These are phyloP conservation scores for Diutina pseudorugosa DNA, from an alignment of 1,139 yeast species.

Conservation along the genomic window DNA sequence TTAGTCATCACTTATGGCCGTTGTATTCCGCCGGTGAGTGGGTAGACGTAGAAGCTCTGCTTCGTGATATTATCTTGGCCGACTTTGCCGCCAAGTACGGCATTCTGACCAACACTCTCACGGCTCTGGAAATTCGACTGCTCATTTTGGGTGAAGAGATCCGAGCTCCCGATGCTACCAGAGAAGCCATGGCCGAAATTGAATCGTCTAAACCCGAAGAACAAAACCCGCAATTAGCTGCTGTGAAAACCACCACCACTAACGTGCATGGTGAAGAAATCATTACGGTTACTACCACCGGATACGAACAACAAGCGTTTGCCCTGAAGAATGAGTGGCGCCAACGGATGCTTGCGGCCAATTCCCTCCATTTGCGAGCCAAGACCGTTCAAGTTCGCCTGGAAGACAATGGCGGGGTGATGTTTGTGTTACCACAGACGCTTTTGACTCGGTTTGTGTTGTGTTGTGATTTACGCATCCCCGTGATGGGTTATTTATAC, in stretches of 20 bases:
- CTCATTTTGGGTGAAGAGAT: conserved; percentile 91
- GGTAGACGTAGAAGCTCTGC: conserved; percentile 77
- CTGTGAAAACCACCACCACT: conserved; percentile 72
- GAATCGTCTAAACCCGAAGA: conserved; percentile 33
- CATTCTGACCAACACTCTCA: conserved; percentile 75
- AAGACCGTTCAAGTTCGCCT: conserved; percentile 51
- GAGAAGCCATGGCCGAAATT: conserved; percentile 68
- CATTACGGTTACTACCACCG: conserved; percentile 83
- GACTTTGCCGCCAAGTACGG: conserved; percentile 82
- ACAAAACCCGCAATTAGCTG: conserved; percentile 43
- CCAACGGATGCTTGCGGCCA: conserved; percentile 68
- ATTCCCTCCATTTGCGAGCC: conserved; percentile 60
- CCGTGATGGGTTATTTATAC: conserved; percentile 70
- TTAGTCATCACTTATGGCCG: conserved; percentile 85
- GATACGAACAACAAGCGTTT: conserved; percentile 77
- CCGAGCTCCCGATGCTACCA: conserved; percentile 73
- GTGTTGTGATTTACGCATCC: conserved; percentile 71
- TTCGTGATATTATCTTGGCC: conserved; percentile 75
- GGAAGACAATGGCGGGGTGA: conserved; percentile 28
- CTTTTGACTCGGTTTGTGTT: conserved; percentile 66
- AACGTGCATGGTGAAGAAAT: conserved; percentile 96
- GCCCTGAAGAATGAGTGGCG: conserved; percentile 90
- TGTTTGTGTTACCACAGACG: conserved; percentile 76
- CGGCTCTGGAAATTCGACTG: conserved; percentile 90
- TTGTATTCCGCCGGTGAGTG: conserved; percentile 79